Evolutionary conservation across 1,284 basidiomycete species (phyloP).

Genomic region (Farysia itapuensis): DNA sequence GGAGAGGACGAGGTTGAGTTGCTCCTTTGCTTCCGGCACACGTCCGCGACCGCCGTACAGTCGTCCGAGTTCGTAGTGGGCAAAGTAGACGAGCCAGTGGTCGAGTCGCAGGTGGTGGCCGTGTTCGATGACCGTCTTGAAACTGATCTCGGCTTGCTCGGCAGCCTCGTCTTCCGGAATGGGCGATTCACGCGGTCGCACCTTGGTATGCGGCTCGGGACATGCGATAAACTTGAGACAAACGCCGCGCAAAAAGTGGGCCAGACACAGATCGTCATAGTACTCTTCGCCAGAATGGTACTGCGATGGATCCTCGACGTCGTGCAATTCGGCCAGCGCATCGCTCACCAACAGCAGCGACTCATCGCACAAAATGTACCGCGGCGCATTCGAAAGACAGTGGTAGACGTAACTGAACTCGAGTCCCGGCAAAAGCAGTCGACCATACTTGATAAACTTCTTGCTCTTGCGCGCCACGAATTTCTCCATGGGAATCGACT

Average conservation of each 20-base stretch:
- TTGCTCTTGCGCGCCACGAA: constrained; percentile 54
- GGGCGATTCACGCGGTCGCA: constrained; percentile 29
- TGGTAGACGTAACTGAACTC: constrained; percentile 58
- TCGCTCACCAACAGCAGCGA: constrained; percentile 45
- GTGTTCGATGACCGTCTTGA: constrained; percentile 47
- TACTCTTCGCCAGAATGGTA: constrained; percentile 40
- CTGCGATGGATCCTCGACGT: constrained; percentile 26
- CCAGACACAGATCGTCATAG: constrained; percentile 55
- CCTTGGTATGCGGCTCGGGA: constrained; percentile 53
- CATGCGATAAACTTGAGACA: constrained; percentile 55
- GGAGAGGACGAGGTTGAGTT: constrained; percentile 48
- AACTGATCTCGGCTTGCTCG: constrained; percentile 44
- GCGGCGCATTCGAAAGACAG: constrained; percentile 55
- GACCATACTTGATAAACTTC: constrained; percentile 48
- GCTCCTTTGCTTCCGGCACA: constrained; percentile 33
- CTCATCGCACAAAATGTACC: constrained; percentile 35
- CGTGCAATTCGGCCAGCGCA: constrained; percentile 40
- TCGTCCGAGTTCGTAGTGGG: constrained; percentile 57
- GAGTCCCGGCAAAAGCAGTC: constrained; percentile 51
- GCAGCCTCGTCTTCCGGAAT: constrained; percentile 48
- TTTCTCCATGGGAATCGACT: constrained; percentile 59
- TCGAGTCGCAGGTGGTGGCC: constrained; percentile 44
- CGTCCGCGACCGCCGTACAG: constrained; percentile 40
- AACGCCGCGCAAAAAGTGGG: constrained; percentile 57
- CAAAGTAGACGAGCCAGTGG: constrained; percentile 58